A percentile compares a stretch with the other conserved stretches of the same genome.
phyloP scores from a whole-genome alignment of 1,284 basidiomycete species.

The Trametes pubescens region DNA sequence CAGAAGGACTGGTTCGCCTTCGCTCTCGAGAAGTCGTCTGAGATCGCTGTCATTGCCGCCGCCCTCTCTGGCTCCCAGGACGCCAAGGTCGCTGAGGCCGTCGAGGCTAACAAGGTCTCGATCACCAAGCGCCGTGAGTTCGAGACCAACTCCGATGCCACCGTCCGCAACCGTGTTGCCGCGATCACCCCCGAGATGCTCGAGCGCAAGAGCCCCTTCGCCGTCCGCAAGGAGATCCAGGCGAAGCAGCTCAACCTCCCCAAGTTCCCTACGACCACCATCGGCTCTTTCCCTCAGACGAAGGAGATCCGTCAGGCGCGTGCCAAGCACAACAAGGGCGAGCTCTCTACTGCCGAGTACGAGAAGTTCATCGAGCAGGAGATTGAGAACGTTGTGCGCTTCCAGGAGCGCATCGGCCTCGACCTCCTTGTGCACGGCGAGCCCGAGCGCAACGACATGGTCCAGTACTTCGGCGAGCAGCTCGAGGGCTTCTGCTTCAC shows the following conservation, averaged over 20 bases:
- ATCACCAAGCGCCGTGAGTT: slow-evolving; percentile 97
- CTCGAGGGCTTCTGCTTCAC: slow-evolving; percentile 97
- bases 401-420: slow-evolving; percentile 97
- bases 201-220: slow-evolving; percentile 92
- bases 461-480: slow-evolving; percentile 99
- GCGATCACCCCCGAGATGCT: slow-evolving; percentile 91
- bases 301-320: slow-evolving; percentile 98
- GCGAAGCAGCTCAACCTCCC: slow-evolving; percentile 91
- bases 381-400: slow-evolving; percentile 92
- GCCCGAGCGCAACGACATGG: slow-evolving; percentile 99
- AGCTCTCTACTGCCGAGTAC: slow-evolving; percentile 90
- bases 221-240: slow-evolving; percentile 89
- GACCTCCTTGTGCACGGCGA: slow-evolving; percentile 99
- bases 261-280: slow-evolving; percentile 98
- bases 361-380: slow-evolving; percentile 99
- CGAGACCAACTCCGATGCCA: slow-evolving; percentile 94
- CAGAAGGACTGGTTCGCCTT: slow-evolving; percentile 99
- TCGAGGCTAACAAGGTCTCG: slow-evolving; percentile 90
- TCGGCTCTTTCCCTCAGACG: slow-evolving; percentile 99
- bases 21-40: slow-evolving; percentile 94
- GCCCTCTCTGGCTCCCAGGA: slow-evolving; percentile 87
- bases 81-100: slow-evolving; percentile 68
- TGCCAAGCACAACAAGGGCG: slow-evolving; percentile 94
- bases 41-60: slow-evolving; percentile 90
- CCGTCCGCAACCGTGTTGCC: slow-evolving; percentile 95